These are phyloP conservation scores for Hypericum androsaemum DNA, from an alignment of 345 rosid species.

Conservation along the genomic window DNA sequence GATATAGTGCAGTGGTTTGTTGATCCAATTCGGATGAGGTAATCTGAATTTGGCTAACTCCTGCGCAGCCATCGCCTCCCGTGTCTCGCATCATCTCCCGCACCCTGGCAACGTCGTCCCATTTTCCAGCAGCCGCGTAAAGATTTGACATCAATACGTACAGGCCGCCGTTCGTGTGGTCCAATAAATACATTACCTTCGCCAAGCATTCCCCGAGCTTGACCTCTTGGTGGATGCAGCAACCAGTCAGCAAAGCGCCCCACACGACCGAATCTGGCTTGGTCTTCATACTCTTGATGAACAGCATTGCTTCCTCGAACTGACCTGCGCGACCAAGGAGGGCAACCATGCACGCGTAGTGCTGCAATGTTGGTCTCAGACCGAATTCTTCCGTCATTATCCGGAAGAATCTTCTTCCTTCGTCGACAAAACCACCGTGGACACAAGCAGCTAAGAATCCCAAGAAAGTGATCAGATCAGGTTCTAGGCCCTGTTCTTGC, in stretches of 20 bases:
- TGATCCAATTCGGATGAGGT: conserved; percentile 4
- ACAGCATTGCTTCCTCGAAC: conserved; percentile 47
- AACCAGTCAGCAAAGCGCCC: conserved; percentile 69
- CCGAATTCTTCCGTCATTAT: conserved; percentile 47
- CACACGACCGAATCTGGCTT: conserved; percentile 72
- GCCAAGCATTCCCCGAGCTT: conserved; percentile 72
- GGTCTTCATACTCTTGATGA: conserved; percentile 34
- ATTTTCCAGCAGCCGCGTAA: conserved; percentile 59
- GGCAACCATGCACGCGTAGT: conserved; percentile 59
- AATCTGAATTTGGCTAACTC: conserved; percentile 46
- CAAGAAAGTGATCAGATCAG: conserved; percentile 70
- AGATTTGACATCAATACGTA: conserved; percentile 85
- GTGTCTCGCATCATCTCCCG: conserved; percentile 61
- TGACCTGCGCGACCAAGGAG: conserved; percentile 55
- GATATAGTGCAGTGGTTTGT: neutral
- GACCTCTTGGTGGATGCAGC: conserved; percentile 53
- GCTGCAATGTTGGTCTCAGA: conserved; percentile 54
- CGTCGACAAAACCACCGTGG: conserved; percentile 53
- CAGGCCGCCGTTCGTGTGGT: conserved; percentile 55
- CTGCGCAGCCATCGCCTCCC: conserved; percentile 69
- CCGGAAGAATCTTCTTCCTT: conserved; percentile 52
- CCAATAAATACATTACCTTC: conserved; percentile 57
- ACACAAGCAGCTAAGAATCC: conserved; percentile 66
- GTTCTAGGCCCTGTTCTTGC: conserved; percentile 39
- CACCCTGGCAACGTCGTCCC: conserved; percentile 63